A percentile compares a stretch with the other conserved stretches of the same genome.
Evolutionary conservation across 2,329 filamentous ascomycete genomes (phyloP).

Genomic region (Penicillium sp.): DNA sequence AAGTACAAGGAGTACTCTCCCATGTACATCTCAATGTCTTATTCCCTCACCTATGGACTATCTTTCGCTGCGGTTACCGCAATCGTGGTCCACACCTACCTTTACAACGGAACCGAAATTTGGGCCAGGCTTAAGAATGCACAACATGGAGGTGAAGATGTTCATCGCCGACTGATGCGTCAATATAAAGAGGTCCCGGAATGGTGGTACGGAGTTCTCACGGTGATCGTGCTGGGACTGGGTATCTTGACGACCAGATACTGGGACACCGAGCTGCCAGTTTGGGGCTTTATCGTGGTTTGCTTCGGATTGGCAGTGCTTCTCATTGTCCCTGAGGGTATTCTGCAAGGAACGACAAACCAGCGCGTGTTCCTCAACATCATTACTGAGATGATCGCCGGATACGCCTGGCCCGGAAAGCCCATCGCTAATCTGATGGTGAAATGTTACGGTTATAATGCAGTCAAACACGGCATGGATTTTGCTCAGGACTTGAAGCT

Average conservation of each 20-base stretch:
- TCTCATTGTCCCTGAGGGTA: slow-evolving; percentile 44
- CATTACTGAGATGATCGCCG: slow-evolving; percentile 36
- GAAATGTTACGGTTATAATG: slow-evolving; percentile 37
- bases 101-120: slow-evolving; percentile 38
- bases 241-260: slow-evolving; percentile 32
- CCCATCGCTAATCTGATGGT: slow-evolving; percentile 41
- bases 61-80: slow-evolving; percentile 40
- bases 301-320: slow-evolving; percentile 39
- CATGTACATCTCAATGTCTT: slow-evolving; percentile 40
- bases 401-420: slow-evolving; percentile 35
- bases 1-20: slow-evolving; percentile 44
- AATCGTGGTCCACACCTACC: slow-evolving; percentile 35
- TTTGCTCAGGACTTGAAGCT: slow-evolving; percentile 36
- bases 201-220: slow-evolving; percentile 57
- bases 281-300: slow-evolving; percentile 43
- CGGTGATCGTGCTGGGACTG: slow-evolving; percentile 35
- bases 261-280: slow-evolving; percentile 42
- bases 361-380: slow-evolving; percentile 35
- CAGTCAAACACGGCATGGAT: slow-evolving; percentile 36
- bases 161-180: slow-evolving; percentile 64
- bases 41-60: slow-evolving; percentile 38
- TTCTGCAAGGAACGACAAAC: slow-evolving; percentile 36
- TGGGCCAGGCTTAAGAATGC: slow-evolving; percentile 36
- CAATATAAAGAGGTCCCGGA: slow-evolving; percentile 63
- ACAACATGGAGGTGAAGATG: slow-evolving; percentile 52